phyloP scores from a whole-genome alignment of 2,329 filamentous ascomycete species.

The Neonectria coccinea region DNA sequence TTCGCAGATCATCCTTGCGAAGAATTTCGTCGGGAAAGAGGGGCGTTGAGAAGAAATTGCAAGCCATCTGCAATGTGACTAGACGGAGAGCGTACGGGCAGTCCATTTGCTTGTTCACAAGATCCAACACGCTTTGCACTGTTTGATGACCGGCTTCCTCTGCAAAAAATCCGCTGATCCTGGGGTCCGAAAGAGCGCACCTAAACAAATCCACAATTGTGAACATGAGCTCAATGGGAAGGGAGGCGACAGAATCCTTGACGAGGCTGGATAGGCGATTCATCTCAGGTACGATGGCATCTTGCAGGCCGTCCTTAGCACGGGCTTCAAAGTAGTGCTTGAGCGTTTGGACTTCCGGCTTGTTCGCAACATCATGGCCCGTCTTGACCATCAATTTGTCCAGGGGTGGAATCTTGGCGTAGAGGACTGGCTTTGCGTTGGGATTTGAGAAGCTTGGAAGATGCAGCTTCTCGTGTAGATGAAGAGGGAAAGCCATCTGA shows the following conservation, averaged over 20 bases:
- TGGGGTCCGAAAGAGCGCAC: constrained; percentile 79
- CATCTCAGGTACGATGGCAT: constrained; percentile 79
- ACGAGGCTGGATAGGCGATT: constrained; percentile 73
- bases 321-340: constrained; percentile 78
- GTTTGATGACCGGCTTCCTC: constrained; percentile 77
- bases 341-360: constrained; percentile 72
- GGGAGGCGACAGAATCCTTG: constrained; percentile 61
- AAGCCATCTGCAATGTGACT: constrained; percentile 83
- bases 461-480: constrained; percentile 78
- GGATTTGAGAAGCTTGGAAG: constrained; percentile 77
- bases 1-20: constrained; percentile 61
- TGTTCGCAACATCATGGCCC: constrained; percentile 66
- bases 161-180: constrained; percentile 84
- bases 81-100: constrained; percentile 87
- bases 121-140: constrained; percentile 69
- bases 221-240: constrained; percentile 78
- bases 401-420: constrained; percentile 82
- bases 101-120: constrained; percentile 65
- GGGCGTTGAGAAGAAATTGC: constrained; percentile 84
- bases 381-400: constrained; percentile 86
- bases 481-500: constrained; percentile 78
- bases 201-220: constrained; percentile 88
- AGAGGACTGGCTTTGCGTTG: constrained; percentile 75
- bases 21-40: constrained; percentile 77
- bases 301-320: constrained; percentile 67